Percentiles rank a stretch among this genome's conserved stretches.
These are phyloP conservation scores for Lachnellula arida DNA, from an alignment of 2,329 filamentous ascomycete species.

Conservation along the genomic window DNA sequence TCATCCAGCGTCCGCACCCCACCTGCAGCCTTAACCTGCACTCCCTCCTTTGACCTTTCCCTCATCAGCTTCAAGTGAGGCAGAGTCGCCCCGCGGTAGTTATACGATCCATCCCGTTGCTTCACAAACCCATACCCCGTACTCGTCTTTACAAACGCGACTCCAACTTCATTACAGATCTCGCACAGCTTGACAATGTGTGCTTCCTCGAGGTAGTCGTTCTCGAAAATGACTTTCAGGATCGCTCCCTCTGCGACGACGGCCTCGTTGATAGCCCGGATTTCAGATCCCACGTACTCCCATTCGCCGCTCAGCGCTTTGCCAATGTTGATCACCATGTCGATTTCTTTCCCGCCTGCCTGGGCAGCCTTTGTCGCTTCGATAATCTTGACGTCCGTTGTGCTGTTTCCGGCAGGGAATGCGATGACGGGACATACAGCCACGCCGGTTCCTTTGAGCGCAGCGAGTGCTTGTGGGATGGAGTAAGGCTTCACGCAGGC, in stretches of 20 bases:
- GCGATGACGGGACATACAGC: slow-evolving; percentile 54
- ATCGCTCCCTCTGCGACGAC: slow-evolving; percentile 41
- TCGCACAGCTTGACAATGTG: slow-evolving; percentile 49
- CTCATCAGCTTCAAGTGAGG: slow-evolving; percentile 51
- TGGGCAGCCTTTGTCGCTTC: slow-evolving; percentile 46
- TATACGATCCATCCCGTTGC: slow-evolving; percentile 45
- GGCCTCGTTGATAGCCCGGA: slow-evolving; percentile 44
- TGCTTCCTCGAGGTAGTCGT: slow-evolving; percentile 47
- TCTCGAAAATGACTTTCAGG: slow-evolving; percentile 60
- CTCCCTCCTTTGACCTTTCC: slow-evolving; percentile 36
- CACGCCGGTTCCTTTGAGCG: slow-evolving; percentile 45
- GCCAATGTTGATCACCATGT: slow-evolving; percentile 58
- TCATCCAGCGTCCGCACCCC: slow-evolving; percentile 55
- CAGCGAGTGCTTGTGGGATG: slow-evolving; percentile 43
- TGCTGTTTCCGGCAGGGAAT: slow-evolving; percentile 56
- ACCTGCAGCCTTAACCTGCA: slow-evolving; percentile 55
- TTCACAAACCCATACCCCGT: slow-evolving; percentile 59
- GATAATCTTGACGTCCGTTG: slow-evolving; percentile 47
- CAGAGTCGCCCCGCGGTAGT: slow-evolving; percentile 49
- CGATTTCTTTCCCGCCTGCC: slow-evolving; percentile 49
- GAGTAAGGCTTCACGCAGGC: slow-evolving; percentile 56
- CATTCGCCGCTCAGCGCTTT: slow-evolving; percentile 53
- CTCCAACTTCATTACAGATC: slow-evolving; percentile 46
- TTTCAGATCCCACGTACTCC: slow-evolving; percentile 51
- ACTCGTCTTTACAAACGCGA: slow-evolving; percentile 57